These are phyloP conservation scores for Fusarium protoensiforme DNA, from an alignment of 2,329 filamentous ascomycete species.

Conservation along the genomic window DNA sequence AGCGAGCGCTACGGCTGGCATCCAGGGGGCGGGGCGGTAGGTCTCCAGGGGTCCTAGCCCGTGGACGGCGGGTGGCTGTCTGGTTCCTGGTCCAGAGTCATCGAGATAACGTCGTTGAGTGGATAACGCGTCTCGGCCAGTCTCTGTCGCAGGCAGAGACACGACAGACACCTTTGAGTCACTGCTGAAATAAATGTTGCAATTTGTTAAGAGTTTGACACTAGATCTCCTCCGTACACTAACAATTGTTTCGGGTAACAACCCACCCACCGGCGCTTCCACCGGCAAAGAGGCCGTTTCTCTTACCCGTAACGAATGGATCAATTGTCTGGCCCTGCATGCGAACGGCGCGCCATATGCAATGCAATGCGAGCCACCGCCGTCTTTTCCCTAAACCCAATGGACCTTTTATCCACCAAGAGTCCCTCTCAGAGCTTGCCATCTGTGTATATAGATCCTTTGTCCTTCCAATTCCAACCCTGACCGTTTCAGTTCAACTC, in stretches of 20 bases:
- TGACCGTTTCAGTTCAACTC: neutral
- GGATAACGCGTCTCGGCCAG: constrained; percentile 5
- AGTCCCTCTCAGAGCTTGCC: neutral
- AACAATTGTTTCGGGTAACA: neutral
- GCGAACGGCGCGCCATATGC: constrained; percentile 36
- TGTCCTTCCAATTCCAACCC: neutral
- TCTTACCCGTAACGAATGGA: constrained; percentile 1
- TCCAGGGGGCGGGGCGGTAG: constrained; percentile 11
- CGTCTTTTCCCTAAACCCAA: constrained; percentile 1
- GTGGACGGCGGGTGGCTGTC: constrained; percentile 26
- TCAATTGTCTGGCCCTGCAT: constrained; percentile 9
- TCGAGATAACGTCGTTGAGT: neutral
- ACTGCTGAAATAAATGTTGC: neutral
- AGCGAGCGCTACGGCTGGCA: constrained; percentile 31
- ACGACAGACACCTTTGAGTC: neutral
- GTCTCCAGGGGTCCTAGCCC: constrained; percentile 26
- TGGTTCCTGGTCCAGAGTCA: constrained; percentile 20
- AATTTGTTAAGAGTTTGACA: neutral
- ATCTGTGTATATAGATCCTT: neutral
- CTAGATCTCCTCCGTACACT: neutral
- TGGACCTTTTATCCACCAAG: neutral
- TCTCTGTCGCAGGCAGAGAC: neutral
- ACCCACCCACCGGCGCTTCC: neutral
- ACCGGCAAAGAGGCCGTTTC: neutral
- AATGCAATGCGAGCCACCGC: constrained; percentile 41